phyloP scores from a whole-genome alignment of 179 eudicot genomes.

The Beta macrorhiza region DNA sequence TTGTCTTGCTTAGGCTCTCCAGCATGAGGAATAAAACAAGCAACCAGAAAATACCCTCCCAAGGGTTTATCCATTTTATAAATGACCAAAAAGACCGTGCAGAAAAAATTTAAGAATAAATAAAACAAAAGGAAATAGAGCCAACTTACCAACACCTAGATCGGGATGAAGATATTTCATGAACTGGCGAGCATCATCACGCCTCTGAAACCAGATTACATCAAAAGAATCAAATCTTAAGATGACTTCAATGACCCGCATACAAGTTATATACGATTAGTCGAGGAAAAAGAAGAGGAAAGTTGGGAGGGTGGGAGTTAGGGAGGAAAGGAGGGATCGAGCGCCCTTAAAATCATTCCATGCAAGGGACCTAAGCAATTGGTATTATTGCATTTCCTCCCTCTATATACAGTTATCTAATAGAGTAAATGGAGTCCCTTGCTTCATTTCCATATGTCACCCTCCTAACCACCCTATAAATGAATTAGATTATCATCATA shows the following conservation, averaged over 20 bases:
- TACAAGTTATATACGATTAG: not conserved
- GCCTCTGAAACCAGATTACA: constrained; percentile 54
- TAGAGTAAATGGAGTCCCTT: not conserved
- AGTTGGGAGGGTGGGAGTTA: not conserved
- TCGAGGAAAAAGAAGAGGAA: not conserved
- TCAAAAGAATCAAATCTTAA: constrained; percentile 11
- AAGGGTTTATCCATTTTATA: not conserved
- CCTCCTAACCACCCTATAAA: not conserved
- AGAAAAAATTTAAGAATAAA: not conserved
- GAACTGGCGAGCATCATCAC: constrained; percentile 96
- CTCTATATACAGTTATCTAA: constrained; percentile 1
- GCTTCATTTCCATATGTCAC: not conserved
- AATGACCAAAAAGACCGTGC: not conserved
- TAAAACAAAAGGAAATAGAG: not conserved
- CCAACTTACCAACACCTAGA: constrained; percentile 77
- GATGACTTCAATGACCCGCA: not conserved
- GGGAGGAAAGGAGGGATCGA: not conserved
- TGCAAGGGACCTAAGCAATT: not conserved
- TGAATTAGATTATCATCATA: not conserved
- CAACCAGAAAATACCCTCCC: not conserved
- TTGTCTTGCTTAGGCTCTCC: too few relatives aligned
- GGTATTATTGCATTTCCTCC: not conserved
- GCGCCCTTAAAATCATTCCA: not conserved
- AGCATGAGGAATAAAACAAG: not conserved
- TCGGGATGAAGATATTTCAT: constrained; percentile 92